phyloP scores from a whole-genome alignment of 2,329 filamentous ascomycete genomes.

The Pseudofabraea citricarpa region DNA sequence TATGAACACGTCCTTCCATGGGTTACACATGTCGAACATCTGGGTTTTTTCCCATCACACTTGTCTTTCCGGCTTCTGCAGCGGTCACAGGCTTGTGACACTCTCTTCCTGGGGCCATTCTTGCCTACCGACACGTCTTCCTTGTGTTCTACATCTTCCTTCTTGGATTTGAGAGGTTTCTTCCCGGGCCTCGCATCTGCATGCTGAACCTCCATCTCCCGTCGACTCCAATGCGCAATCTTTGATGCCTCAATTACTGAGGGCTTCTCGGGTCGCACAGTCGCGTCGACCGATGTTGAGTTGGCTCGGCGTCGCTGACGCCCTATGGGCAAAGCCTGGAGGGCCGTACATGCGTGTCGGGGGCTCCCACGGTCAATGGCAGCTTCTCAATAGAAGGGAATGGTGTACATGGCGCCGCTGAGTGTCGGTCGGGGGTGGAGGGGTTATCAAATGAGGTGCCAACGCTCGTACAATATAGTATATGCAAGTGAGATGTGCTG shows the following conservation, averaged over 20 bases:
- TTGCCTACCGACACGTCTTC: conserved; percentile 12
- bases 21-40: conserved; percentile 56
- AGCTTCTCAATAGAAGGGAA: too few relatives aligned
- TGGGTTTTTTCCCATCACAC: conserved; percentile 55
- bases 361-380: too few relatives aligned
- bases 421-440: too few relatives aligned
- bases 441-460: too few relatives aligned
- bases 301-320: neutral
- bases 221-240: too few relatives aligned
- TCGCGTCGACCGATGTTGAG: too few relatives aligned
- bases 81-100: conserved; percentile 50
- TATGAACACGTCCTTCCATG: conserved; percentile 55
- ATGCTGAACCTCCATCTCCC: neutral
- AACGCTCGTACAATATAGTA: too few relatives aligned
- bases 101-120: conserved; percentile 27
- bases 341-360: neutral
- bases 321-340: conserved; percentile 3
- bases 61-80: conserved; percentile 52
- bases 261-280: too few relatives aligned
- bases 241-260: neutral
- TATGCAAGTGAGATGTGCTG: neutral
- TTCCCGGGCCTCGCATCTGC: neutral
- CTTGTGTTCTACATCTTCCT: conserved; percentile 6
- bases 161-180: conserved; percentile 3
- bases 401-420: too few relatives aligned